phyloP scores from a whole-genome alignment of 768 basidiomycete genomes.

The Candolleomyces aberdarensis region DNA sequence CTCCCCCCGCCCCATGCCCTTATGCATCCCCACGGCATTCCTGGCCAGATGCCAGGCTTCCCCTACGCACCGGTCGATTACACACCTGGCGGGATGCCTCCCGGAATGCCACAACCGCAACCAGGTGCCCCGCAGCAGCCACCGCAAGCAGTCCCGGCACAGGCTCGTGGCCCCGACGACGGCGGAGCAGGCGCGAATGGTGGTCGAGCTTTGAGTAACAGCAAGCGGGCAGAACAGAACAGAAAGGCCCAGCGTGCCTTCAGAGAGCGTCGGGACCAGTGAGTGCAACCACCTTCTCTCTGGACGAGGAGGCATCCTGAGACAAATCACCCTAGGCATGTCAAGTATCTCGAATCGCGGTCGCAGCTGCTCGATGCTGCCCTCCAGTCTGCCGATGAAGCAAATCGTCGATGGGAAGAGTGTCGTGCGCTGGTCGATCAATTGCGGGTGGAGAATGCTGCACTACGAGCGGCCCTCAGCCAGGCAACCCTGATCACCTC shows the following conservation, averaged over 20 bases:
- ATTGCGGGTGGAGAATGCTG: constrained; percentile 79
- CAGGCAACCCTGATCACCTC: constrained; percentile 3
- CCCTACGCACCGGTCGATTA: constrained; percentile 52
- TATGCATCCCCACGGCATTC: constrained; percentile 37
- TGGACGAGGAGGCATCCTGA: neutral
- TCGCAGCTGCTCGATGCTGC: constrained; percentile 85
- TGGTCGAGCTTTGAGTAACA: constrained; percentile 65
- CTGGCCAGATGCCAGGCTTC: constrained; percentile 43
- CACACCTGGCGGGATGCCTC: constrained; percentile 51
- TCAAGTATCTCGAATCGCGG: constrained; percentile 83
- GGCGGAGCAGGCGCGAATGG: constrained; percentile 19
- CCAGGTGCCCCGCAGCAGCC: constrained; percentile 25
- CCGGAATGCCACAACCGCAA: constrained; percentile 19
- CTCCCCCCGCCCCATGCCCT: constrained; percentile 54
- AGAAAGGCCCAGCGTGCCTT: constrained; percentile 92
- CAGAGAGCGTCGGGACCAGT: constrained; percentile 88
- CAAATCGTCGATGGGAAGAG: constrained; percentile 87
- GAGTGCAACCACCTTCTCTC: constrained; percentile 26
- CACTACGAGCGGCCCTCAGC: constrained; percentile 67
- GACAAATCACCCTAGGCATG: constrained; percentile 51
- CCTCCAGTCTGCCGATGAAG: constrained; percentile 82
- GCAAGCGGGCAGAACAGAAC: constrained; percentile 92
- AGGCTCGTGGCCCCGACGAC: constrained; percentile 12
- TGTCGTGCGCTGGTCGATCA: constrained; percentile 88
- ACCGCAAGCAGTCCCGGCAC: constrained; percentile 15